These are phyloP conservation scores for Magnolia officinalis DNA, from an alignment of 164 flowering plant genomes.

Conservation along the genomic window DNA sequence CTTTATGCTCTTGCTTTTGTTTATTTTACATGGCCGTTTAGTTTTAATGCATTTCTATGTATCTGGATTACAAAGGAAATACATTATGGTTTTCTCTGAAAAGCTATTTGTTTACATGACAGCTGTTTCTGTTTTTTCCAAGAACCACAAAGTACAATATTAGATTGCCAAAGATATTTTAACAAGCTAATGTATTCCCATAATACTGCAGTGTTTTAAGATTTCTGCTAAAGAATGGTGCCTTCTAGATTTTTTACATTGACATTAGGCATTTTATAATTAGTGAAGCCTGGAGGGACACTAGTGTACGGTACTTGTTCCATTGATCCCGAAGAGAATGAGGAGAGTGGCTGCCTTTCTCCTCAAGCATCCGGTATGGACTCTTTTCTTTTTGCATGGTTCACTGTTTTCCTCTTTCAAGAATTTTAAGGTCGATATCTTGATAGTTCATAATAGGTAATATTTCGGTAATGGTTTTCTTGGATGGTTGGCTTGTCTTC, in stretches of 20 bases:
- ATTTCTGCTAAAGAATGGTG: neutral
- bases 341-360: slow-evolving; percentile 84
- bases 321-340: slow-evolving; percentile 90
- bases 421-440: neutral
- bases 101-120: no score
- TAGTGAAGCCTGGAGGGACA: slow-evolving; percentile 82
- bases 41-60: no score
- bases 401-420: no score
- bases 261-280: slow-evolving; percentile 18
- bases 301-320: slow-evolving; percentile 93
- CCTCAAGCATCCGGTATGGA: slow-evolving; percentile 62
- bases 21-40: no score
- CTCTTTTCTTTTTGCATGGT: neutral
- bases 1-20: no score
- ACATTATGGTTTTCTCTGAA: neutral
- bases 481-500: neutral
- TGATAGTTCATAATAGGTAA: neutral
- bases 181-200: no score
- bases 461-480: neutral
- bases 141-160: no score
- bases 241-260: neutral
- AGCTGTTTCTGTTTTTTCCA: no score
- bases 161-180: no score
- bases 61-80: neutral
- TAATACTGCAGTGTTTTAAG: neutral